Base-by-base conservation (phyloP, 805 yeast species). In the Candida quercuum region DNA sequence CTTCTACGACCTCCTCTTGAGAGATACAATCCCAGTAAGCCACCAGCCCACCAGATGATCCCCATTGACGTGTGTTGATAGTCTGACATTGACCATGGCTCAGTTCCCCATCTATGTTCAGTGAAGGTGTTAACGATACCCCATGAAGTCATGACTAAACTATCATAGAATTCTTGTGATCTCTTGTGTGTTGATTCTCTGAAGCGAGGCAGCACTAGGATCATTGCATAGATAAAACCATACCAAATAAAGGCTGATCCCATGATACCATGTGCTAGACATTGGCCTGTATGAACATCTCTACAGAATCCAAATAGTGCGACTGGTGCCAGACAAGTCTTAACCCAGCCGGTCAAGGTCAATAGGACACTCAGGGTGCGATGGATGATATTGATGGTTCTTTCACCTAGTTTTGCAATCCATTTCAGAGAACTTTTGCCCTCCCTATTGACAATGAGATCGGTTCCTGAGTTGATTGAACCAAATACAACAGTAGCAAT, bases 21-120 rank as follows among this genome's bases (percentile, higher is more conserved):
- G 40, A 89, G 62, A 60, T 74, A 84, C 42, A 91, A 69, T 1
- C 98, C 98, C 19, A 88, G 60, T 46, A 88, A 64, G 7, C 97
- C 98, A 39, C 95, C 94, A 35, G 86, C 76, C 94, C 96, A 88
- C 95, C 97, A 91, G 22, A 91, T 72, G 39, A 91, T 84, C 1
- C 98, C 98, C 96, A 91, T 87, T 16, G 93, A 76, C 0, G 98
- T 89, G 60, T 89, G 97, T 64, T 89, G 96, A 58, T 82, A 86
- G 59, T 88, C 97, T 9, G 95, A 93, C 67, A 85, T 94, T 30
- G 76, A 72, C 98, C 98, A 91, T 8, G 68, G 76, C 56, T 88
- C 93, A 23, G 59, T 55, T 27, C 95, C 95, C 97, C 97, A 91
- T 44, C 97, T 66, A 60, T 91, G 98, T 61, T 91, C 98, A 2